These are phyloP conservation scores for Drosera capensis DNA, from an alignment of 148 eudicot genomes.

Conservation along the genomic window DNA sequence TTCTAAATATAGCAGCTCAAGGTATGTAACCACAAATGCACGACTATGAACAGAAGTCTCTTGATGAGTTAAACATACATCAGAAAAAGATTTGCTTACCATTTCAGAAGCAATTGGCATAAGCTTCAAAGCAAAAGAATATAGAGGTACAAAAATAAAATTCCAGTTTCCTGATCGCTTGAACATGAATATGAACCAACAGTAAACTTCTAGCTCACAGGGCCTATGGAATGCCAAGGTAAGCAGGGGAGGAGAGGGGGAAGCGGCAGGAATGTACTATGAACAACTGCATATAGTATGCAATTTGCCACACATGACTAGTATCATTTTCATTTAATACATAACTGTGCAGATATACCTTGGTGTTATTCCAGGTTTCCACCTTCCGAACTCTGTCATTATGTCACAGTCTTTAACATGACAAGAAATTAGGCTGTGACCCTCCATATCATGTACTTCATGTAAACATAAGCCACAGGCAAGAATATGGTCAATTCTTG, in stretches of 20 bases:
- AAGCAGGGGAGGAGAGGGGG: no score
- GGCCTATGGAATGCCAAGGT: no score
- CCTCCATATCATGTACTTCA: slow-evolving; percentile 21
- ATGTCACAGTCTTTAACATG: slow-evolving; percentile 90
- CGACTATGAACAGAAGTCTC: background rate
- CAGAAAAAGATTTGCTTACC: no score
- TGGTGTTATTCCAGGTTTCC: slow-evolving; percentile 65
- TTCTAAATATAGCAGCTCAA: no score
- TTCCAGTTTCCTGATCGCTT: no score
- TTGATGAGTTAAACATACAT: background rate
- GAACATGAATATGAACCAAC: no score
- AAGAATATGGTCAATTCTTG: slow-evolving; percentile 92
- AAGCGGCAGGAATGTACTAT: no score
- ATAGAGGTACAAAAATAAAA: background rate
- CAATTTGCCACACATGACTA: background rate
- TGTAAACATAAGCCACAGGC: slow-evolving; percentile 73
- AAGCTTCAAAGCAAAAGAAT: no score
- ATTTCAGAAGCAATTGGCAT: no score
- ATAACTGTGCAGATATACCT: no score
- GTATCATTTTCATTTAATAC: no score
- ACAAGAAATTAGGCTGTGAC: slow-evolving; percentile 53
- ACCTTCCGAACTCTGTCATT: slow-evolving; percentile 57
- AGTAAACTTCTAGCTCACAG: no score
- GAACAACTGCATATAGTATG: background rate
- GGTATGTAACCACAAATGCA: background rate